phyloP scores from a whole-genome alignment of 2,329 filamentous ascomycete genomes.

The Talaromyces sp. region DNA sequence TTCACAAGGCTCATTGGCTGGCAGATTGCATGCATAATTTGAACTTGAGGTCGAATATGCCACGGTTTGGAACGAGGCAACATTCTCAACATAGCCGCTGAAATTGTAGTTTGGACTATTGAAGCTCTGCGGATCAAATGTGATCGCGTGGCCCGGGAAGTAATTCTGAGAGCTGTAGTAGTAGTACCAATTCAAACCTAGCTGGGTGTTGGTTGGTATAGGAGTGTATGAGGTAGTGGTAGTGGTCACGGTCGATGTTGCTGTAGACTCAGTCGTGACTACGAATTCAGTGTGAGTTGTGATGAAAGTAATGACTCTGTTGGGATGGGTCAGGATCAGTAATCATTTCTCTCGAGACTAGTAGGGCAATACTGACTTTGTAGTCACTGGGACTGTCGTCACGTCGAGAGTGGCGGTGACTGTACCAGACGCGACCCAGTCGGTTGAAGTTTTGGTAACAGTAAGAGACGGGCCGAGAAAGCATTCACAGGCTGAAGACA shows the following conservation, averaged over 20 bases:
- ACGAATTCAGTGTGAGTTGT: not conserved
- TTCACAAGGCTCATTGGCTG: not conserved
- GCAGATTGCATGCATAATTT: not conserved
- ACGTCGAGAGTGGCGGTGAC: conserved; percentile 6
- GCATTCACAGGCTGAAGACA: conserved; percentile 6
- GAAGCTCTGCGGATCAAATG: not conserved
- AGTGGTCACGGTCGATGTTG: not conserved
- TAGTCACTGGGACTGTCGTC: conserved; percentile 1
- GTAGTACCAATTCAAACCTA: conserved; percentile 10
- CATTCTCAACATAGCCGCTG: conserved; percentile 9
- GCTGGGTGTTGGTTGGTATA: not conserved
- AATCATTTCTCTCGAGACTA: no score
- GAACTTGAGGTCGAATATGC: not conserved
- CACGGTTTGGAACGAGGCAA: conserved; percentile 1
- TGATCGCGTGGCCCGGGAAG: not conserved
- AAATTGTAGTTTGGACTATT: conserved; percentile 9
- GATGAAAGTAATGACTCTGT: not conserved
- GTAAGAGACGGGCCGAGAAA: conserved; percentile 8
- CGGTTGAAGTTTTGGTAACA: conserved; percentile 7
- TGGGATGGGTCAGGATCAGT: not conserved
- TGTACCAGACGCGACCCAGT: conserved; percentile 6
- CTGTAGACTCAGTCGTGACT: conserved; percentile 2
- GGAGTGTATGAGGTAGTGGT: conserved; percentile 6
- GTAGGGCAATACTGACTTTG: not conserved
- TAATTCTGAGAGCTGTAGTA: conserved; percentile 2